Percentiles rank a stretch among this genome's conserved stretches.
Conservation (phyloP, 306 rosid genomes). For the Cicer bijugum region DNA sequence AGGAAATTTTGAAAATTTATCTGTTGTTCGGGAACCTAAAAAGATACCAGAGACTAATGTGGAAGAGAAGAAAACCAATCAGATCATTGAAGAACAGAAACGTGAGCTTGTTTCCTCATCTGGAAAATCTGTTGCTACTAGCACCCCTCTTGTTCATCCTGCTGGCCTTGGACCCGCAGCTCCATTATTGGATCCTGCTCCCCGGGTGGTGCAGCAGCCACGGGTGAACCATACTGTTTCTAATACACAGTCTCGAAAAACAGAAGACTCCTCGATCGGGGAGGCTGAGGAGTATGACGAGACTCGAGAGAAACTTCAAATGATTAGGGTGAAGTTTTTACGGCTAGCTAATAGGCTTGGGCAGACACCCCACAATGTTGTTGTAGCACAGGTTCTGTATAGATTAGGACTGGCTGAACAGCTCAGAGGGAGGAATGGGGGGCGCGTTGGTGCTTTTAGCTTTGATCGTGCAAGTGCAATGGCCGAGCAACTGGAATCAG, state of each 20-base stretch:
- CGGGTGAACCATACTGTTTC: constrained; percentile 71
- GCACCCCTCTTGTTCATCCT: constrained; percentile 67
- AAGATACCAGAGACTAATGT: constrained; percentile 51
- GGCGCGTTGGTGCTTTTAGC: constrained; percentile 96
- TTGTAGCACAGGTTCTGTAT: constrained; percentile 94
- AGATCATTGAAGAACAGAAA: constrained; percentile 17
- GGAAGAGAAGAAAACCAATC: constrained; percentile 44
- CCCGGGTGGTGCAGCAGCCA: constrained; percentile 75
- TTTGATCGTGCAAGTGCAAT: constrained; percentile 98
- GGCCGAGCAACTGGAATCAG: constrained; percentile 97
- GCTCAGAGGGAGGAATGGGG: constrained; percentile 94
- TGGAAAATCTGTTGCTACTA: constrained; percentile 56
- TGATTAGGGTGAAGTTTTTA: constrained; percentile 91
- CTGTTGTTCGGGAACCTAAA: constrained; percentile 46
- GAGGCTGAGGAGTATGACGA: constrained; percentile 90
- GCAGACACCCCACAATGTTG: constrained; percentile 99
- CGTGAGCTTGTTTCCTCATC: constrained; percentile 46
- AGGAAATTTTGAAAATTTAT: constrained; percentile 39
- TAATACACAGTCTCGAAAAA: constrained; percentile 64
- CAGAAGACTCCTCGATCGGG: constrained; percentile 70
- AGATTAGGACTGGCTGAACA: constrained; percentile 98
- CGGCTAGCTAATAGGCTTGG: constrained; percentile 95
- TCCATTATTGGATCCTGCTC: constrained; percentile 75
- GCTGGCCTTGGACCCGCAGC: constrained; percentile 94
- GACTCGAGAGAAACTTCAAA: constrained; percentile 95